A percentile compares a stretch with the other conserved stretches of the same genome.
Evolutionary conservation across 208 protist genomes (phyloP).

Genomic region (Leishmania lainsoni): DNA sequence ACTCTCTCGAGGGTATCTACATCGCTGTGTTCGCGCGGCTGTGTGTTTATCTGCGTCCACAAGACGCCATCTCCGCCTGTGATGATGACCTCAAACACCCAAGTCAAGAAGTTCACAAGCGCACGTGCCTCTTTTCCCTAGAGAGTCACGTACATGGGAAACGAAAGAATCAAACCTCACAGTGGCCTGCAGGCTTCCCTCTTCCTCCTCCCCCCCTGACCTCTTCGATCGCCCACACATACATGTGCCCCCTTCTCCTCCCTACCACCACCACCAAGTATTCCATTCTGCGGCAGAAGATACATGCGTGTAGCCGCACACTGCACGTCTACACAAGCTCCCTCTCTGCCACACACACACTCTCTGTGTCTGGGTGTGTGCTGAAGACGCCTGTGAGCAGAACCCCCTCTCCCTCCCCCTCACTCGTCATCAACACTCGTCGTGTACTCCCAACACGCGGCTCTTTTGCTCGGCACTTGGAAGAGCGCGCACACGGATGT

Average conservation of each 20-base stretch:
- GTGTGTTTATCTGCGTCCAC: neutral
- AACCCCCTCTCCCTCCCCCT: neutral
- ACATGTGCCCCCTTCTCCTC: neutral
- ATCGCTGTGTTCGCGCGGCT: neutral
- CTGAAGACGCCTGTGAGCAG: neutral
- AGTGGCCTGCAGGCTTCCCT: neutral
- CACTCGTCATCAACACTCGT: neutral
- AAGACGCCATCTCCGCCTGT: neutral
- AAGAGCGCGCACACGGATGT: neutral
- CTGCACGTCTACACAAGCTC: neutral
- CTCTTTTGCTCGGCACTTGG: neutral
- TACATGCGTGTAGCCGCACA: neutral
- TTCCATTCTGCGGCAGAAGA: neutral
- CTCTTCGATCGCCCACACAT: neutral
- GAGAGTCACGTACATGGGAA: neutral
- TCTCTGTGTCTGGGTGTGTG: neutral
- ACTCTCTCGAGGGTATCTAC: neutral
- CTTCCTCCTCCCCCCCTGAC: neutral
- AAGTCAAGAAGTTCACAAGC: neutral
- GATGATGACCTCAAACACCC: neutral
- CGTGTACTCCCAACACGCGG: neutral
- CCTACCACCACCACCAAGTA: neutral
- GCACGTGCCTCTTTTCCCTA: neutral
- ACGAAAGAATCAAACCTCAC: neutral
- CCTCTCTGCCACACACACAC: neutral